A percentile compares a stretch with the other conserved stretches of the same genome.
phyloP scores from a whole-genome alignment of 805 yeast species.

The Lipomyces kockii region DNA sequence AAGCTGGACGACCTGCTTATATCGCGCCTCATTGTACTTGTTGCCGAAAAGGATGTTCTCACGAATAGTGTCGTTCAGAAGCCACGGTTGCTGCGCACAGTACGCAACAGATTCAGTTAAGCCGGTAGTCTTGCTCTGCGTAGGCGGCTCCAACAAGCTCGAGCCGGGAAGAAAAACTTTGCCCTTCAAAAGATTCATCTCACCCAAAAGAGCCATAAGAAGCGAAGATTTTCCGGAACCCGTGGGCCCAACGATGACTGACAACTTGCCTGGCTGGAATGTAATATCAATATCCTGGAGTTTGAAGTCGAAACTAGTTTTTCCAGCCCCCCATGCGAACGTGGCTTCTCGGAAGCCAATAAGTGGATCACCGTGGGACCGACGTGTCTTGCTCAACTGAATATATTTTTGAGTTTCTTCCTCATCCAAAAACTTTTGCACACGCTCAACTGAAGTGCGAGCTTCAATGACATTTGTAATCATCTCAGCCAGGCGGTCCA shows the following conservation, averaged over 20 bases:
- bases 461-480: slow-evolving; percentile 83
- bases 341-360: slow-evolving; percentile 79
- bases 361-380: slow-evolving; percentile 61
- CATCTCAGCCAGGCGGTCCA: slow-evolving; percentile 91
- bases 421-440: slow-evolving; percentile 76
- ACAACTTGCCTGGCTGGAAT: slow-evolving; percentile 77
- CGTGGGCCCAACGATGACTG: slow-evolving; percentile 94
- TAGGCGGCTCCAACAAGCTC: slow-evolving; percentile 67
- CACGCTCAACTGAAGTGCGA: slow-evolving; percentile 89
- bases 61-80: slow-evolving; percentile 84
- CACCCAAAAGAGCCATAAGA: slow-evolving; percentile 88
- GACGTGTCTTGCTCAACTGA: slow-evolving; percentile 58
- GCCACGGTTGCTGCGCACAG: slow-evolving; percentile 77
- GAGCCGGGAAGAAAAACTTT: slow-evolving; percentile 61
- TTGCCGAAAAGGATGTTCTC: slow-evolving; percentile 82
- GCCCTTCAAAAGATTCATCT: slow-evolving; percentile 68
- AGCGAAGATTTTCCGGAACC: slow-evolving; percentile 95
- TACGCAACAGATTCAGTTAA: slow-evolving; percentile 36
- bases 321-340: slow-evolving; percentile 71
- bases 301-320: slow-evolving; percentile 63
- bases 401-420: slow-evolving; percentile 83
- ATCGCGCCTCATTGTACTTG: slow-evolving; percentile 73
- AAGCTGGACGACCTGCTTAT: slow-evolving; percentile 78
- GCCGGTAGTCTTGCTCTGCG: slow-evolving; percentile 63
- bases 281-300: slow-evolving; percentile 72